phyloP scores from a whole-genome alignment of 169 alveolate species.

The Eimeria acervulina region DNA sequence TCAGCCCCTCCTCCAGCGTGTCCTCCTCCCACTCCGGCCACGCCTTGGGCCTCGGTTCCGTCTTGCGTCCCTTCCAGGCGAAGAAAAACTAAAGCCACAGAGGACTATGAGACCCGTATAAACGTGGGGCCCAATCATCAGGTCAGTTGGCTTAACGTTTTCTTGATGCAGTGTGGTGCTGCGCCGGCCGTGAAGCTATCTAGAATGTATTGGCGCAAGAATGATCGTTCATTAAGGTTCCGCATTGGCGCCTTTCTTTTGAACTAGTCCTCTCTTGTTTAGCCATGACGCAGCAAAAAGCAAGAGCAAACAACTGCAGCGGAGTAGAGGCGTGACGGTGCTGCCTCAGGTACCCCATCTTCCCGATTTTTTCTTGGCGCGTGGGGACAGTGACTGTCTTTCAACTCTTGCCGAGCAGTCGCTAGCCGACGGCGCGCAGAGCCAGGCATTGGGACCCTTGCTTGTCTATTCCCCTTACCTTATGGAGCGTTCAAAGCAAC shows the following conservation, averaged over 20 bases:
- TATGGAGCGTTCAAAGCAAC: conserved; percentile 75
- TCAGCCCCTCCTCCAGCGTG: conserved; percentile 40
- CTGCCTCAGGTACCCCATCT: conserved; percentile 75
- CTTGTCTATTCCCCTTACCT: conserved; percentile 74
- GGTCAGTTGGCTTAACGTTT: background rate
- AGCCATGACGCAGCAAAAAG: background rate
- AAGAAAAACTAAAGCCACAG: conserved; percentile 57
- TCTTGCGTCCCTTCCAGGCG: conserved; percentile 75
- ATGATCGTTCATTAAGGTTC: background rate
- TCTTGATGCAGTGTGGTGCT: background rate
- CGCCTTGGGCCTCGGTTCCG: conserved; percentile 43
- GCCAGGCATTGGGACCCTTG: conserved; percentile 74
- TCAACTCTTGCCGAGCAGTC: conserved; percentile 61
- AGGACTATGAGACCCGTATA: conserved; percentile 67
- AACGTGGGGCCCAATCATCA: conserved; percentile 71
- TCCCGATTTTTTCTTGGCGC: conserved; percentile 75
- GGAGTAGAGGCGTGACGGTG: background rate
- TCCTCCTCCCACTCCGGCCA: conserved; percentile 60
- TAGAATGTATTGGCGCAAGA: background rate
- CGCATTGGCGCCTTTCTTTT: background rate
- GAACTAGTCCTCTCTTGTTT: background rate
- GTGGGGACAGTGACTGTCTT: conserved; percentile 64
- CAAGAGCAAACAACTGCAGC: background rate
- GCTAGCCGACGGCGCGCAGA: conserved; percentile 69
- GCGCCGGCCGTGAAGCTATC: background rate